These are phyloP conservation scores for Kodamaea ohmeri DNA, from an alignment of 1,139 yeast genomes.

Conservation along the genomic window DNA sequence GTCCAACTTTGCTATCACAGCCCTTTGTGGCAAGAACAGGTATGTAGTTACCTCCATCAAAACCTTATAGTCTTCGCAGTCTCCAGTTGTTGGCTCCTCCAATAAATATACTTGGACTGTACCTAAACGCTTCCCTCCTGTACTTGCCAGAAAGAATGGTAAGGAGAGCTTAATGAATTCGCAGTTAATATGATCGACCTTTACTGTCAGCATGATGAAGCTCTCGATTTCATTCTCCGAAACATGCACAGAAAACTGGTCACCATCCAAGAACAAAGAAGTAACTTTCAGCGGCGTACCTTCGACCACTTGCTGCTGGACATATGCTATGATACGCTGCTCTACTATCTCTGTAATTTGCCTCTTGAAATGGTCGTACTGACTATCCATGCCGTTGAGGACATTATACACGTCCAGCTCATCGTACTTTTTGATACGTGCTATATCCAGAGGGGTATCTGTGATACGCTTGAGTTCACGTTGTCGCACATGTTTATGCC, in stretches of 20 bases:
- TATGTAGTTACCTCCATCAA: conserved; percentile 30
- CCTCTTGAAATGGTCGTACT: conserved; percentile 34
- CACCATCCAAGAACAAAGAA: conserved; percentile 25
- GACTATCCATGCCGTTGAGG: conserved; percentile 36
- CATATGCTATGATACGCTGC: conserved; percentile 20
- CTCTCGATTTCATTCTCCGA: conserved; percentile 15
- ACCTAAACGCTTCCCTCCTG: conserved; percentile 28
- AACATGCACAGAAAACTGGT: conserved; percentile 27
- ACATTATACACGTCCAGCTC: conserved; percentile 33
- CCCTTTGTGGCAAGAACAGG: conserved; percentile 11
- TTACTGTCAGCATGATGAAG: conserved; percentile 14
- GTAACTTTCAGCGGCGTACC: not conserved
- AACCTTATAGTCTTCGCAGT: conserved; percentile 21
- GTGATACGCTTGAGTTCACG: conserved; percentile 14
- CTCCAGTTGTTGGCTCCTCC: conserved; percentile 16
- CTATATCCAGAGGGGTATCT: conserved; percentile 14
- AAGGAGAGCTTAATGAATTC: conserved; percentile 33
- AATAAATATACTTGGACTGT: conserved; percentile 33
- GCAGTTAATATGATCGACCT: conserved; percentile 7
- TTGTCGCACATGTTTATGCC: conserved; percentile 18
- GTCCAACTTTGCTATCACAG: conserved; percentile 13
- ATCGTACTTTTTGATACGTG: conserved; percentile 32
- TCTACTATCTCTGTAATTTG: conserved; percentile 31
- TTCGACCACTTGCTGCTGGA: conserved; percentile 1
- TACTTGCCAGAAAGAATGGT: conserved; percentile 28